phyloP scores from a whole-genome alignment of 805 yeast species.

The Crinitomyces ghanaensis region DNA sequence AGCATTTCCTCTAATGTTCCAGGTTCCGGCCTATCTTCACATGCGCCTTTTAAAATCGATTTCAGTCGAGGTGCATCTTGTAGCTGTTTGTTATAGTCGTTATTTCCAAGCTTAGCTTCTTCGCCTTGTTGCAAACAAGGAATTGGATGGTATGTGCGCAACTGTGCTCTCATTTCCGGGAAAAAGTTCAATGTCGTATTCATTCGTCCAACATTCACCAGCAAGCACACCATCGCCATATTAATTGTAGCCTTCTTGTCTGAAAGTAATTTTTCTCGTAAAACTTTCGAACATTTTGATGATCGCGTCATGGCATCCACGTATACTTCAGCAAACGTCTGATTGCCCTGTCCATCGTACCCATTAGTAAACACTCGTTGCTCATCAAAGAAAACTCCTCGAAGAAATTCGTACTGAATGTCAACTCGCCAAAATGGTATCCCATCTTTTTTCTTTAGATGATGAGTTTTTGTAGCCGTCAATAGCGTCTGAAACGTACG shows the following conservation, averaged over 20 bases:
- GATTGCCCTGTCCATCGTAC: conserved; percentile 27
- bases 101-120: conserved; percentile 44
- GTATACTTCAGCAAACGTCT: conserved; percentile 78
- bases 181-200: conserved; percentile 90
- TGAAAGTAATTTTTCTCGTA: conserved; percentile 67
- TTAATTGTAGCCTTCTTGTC: conserved; percentile 49
- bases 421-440: conserved; percentile 85
- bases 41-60: conserved; percentile 76
- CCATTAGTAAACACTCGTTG: conserved; percentile 48
- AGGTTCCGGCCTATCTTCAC: conserved; percentile 53
- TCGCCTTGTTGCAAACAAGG: conserved; percentile 86
- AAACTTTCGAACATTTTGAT: conserved; percentile 68
- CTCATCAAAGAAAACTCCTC: conserved; percentile 50
- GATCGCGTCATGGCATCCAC: conserved; percentile 73
- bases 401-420: conserved; percentile 71
- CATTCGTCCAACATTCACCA: conserved; percentile 87
- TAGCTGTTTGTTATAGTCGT: conserved; percentile 60
- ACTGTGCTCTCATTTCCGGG: conserved; percentile 88
- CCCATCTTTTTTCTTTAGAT: conserved; percentile 77
- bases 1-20: conserved; percentile 33
- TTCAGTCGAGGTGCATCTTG: conserved; percentile 94
- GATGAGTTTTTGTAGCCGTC: conserved; percentile 27
- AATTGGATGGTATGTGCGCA: conserved; percentile 86
- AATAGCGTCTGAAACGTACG: conserved; percentile 17
- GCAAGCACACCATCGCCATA: conserved; percentile 68